phyloP scores from a whole-genome alignment of 352 stramenopile genomes.

The Pythium phragmiticola region DNA sequence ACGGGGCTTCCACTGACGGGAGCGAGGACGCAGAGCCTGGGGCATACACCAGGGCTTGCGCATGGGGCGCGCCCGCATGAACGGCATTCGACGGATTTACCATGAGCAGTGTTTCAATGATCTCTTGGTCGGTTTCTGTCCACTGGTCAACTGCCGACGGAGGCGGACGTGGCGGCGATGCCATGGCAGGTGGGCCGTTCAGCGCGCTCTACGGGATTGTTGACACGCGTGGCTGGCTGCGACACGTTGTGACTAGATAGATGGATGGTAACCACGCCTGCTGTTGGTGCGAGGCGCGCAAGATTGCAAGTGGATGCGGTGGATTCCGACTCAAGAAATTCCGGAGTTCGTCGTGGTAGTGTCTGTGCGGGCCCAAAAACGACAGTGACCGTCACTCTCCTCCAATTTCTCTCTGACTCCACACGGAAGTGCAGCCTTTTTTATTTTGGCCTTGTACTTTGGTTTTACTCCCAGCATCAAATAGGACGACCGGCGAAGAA shows the following conservation, averaged over 20 bases:
- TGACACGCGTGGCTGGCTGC: not conserved
- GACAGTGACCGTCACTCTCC: too few relatives aligned
- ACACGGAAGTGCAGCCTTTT: too few relatives aligned
- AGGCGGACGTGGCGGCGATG: slow-evolving; percentile 24
- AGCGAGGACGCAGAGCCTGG: not conserved
- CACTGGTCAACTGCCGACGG: slow-evolving; percentile 27
- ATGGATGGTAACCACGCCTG: not conserved
- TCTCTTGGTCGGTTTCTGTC: slow-evolving; percentile 54
- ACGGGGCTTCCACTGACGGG: not conserved
- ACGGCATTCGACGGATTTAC: not conserved
- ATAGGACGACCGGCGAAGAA: too few relatives aligned
- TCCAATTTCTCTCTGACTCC: too few relatives aligned
- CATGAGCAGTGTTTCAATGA: slow-evolving; percentile 56
- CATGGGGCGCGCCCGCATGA: too few relatives aligned
- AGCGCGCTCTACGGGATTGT: not conserved
- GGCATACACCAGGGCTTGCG: too few relatives aligned
- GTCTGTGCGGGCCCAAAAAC: too few relatives aligned
- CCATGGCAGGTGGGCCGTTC: not conserved
- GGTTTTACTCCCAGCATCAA: too few relatives aligned
- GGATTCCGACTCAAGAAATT: not conserved
- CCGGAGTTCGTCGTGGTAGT: too few relatives aligned
- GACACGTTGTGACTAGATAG: not conserved
- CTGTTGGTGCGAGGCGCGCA: not conserved
- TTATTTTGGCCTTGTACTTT: too few relatives aligned
- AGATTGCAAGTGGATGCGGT: not conserved